These are phyloP conservation scores for Apiospora malaysiana DNA, from an alignment of 2,329 filamentous ascomycete genomes.

Conservation along the genomic window DNA sequence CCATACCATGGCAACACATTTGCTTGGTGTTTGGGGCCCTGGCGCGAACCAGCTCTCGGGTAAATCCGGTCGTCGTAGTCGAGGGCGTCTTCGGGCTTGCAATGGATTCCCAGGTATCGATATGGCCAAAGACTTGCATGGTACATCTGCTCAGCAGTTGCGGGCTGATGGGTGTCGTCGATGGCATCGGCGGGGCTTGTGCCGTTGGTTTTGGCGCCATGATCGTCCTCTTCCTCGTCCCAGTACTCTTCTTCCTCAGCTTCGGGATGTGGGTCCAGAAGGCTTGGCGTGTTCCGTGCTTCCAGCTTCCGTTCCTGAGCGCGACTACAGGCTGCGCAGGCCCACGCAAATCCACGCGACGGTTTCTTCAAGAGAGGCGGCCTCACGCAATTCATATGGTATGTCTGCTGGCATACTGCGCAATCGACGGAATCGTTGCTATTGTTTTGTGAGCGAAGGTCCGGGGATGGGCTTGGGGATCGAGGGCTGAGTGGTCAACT, in stretches of 20 bases:
- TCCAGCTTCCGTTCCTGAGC: conserved; percentile 94
- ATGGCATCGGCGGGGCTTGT: conserved; percentile 70
- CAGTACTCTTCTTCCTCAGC: conserved; percentile 67
- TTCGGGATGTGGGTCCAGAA: conserved; percentile 71
- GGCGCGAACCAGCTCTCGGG: conserved; percentile 88
- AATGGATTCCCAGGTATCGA: conserved; percentile 94
- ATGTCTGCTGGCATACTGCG: conserved; percentile 91
- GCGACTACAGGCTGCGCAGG: conserved; percentile 92
- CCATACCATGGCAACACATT: conserved; percentile 86
- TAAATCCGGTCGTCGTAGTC: conserved; percentile 99
- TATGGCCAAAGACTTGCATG: conserved; percentile 96
- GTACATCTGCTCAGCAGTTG: conserved; percentile 85
- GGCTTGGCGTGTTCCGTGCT: conserved; percentile 81
- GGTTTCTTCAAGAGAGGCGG: conserved; percentile 94
- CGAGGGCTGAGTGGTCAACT: conserved; percentile 40
- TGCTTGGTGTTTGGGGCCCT: conserved; percentile 91
- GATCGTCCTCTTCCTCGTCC: conserved; percentile 76
- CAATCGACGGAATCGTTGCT: conserved; percentile 97
- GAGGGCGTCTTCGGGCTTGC: conserved; percentile 90
- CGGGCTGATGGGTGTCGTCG: conserved; percentile 59
- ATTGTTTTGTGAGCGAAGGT: background rate
- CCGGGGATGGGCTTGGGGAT: background rate
- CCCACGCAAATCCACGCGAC: conserved; percentile 96
- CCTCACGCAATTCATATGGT: conserved; percentile 97
- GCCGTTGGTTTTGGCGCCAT: conserved; percentile 60